Evolutionary conservation across 176 grass and related monocot genomes (phyloP).

Genomic region (Alloteropsis semialata): DNA sequence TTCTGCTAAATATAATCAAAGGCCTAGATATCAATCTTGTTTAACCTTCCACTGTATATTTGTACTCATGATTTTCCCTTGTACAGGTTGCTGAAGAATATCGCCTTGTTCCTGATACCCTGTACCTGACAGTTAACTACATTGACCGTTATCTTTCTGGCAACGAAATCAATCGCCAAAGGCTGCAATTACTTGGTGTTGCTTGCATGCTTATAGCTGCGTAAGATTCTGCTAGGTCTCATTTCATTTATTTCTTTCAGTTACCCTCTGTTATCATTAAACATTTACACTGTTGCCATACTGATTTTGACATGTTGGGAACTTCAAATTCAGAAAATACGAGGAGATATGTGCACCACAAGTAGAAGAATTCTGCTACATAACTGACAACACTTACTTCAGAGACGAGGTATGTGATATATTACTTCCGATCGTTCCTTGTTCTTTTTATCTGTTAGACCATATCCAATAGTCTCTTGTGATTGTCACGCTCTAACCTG

Average conservation of each 20-base stretch:
- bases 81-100: constrained; percentile 96
- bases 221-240: constrained; percentile 56
- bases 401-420: constrained; percentile 73
- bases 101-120: constrained; percentile 86
- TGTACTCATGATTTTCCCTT: not conserved
- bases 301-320: not conserved
- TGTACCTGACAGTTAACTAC: constrained; percentile 91
- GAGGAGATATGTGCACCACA: constrained; percentile 98
- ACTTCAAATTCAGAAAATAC: constrained; percentile 69
- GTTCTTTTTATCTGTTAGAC: not conserved
- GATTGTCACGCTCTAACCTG: not conserved
- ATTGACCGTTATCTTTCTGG: constrained; percentile 94
- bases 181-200: constrained; percentile 95
- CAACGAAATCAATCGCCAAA: constrained; percentile 88
- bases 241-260: not conserved
- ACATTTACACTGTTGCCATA: not conserved
- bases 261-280: not conserved
- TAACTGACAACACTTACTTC: constrained; percentile 99
- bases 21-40: not conserved
- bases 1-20: not conserved
- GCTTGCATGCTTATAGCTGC: constrained; percentile 95
- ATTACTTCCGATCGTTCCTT: not conserved
- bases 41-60: not conserved
- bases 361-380: constrained; percentile 99
- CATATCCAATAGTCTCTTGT: not conserved